phyloP scores from a whole-genome alignment of 2,329 filamentous ascomycete species.

The Ascochyta lentis region DNA sequence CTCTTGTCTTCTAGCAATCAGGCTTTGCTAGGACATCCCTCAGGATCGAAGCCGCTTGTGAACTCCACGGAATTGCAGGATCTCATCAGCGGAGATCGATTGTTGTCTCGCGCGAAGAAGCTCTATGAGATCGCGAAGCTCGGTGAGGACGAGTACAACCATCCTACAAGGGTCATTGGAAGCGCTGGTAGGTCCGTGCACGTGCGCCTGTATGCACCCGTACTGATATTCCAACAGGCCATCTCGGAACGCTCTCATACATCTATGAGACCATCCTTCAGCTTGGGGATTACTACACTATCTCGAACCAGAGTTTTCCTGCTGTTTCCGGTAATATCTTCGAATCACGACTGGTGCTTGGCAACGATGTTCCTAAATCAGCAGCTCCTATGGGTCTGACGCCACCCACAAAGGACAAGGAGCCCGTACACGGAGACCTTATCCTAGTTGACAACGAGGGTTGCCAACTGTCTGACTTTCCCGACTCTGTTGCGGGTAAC shows the following conservation, averaged over 20 bases:
- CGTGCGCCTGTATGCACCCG: conserved; percentile 15
- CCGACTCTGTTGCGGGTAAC: conserved; percentile 64
- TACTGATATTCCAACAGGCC: conserved; percentile 32
- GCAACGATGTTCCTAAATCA: conserved; percentile 42
- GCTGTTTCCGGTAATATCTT: conserved; percentile 46
- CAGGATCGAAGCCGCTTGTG: conserved; percentile 41
- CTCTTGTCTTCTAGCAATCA: conserved; percentile 36
- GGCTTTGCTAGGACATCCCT: conserved; percentile 28
- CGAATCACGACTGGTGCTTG: conserved; percentile 47
- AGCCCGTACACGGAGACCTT: conserved; percentile 46
- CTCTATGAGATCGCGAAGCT: conserved; percentile 53
- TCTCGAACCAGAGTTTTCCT: conserved; percentile 48
- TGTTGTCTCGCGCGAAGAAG: conserved; percentile 44
- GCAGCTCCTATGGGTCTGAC: conserved; percentile 46
- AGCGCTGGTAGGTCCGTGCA: conserved; percentile 39
- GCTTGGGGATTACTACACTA: conserved; percentile 50
- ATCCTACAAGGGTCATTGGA: conserved; percentile 51
- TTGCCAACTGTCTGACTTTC: conserved; percentile 62
- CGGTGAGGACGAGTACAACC: conserved; percentile 51
- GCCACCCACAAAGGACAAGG: conserved; percentile 46
- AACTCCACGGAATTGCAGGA: conserved; percentile 46
- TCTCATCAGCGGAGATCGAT: conserved; percentile 43
- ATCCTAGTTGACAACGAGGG: conserved; percentile 45
- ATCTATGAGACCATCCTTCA: conserved; percentile 49
- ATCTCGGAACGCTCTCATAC: conserved; percentile 45